These are phyloP conservation scores for Tolypocladium ovalisporum DNA, from an alignment of 2,329 filamentous ascomycete genomes.

Conservation along the genomic window DNA sequence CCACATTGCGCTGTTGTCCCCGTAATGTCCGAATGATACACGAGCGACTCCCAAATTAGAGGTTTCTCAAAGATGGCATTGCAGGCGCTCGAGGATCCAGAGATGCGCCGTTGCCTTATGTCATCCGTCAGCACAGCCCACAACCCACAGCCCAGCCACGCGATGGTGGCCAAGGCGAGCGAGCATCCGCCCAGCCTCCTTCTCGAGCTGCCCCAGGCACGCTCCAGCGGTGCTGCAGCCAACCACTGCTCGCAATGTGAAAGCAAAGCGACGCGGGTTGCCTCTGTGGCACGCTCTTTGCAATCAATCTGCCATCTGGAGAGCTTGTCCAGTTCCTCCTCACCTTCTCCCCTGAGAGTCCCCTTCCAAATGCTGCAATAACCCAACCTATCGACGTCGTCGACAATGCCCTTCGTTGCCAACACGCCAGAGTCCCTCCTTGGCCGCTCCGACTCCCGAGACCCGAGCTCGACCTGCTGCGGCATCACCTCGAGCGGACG, in stretches of 20 bases:
- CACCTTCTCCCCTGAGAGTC: not conserved
- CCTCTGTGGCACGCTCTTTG: not conserved
- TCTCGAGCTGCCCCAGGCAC: not conserved
- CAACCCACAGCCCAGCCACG: not conserved
- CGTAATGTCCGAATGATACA: not conserved
- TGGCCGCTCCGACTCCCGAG: slow-evolving; percentile 71
- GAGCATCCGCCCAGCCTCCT: not conserved
- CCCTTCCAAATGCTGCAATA: not conserved
- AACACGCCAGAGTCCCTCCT: slow-evolving; percentile 72
- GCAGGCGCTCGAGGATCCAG: not conserved
- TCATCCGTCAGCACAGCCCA: not conserved
- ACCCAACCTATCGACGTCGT: not conserved
- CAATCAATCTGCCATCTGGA: not conserved
- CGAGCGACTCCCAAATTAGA: not conserved
- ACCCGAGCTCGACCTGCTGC: slow-evolving; percentile 74
- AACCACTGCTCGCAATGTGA: not conserved
- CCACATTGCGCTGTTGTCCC: not conserved
- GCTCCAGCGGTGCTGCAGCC: not conserved
- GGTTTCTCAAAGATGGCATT: not conserved
- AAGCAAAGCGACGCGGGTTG: not conserved
- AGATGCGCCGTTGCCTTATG: not conserved
- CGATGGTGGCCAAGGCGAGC: not conserved
- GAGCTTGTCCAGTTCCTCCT: not conserved
- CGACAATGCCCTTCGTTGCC: slow-evolving; percentile 28
- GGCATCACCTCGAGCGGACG: slow-evolving; percentile 76